Evolutionary conservation across 345 rosid species (phyloP).

Genomic region (rapeseed (Brassica napus)): Da-Ae NC_063443.1:14833001-14833500

Average conservation of each 20-base stretch:
- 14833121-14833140: no score
- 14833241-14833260: background rate
- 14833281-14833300: background rate
- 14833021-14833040: background rate
- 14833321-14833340: background rate
- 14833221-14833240: background rate
- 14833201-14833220: background rate
- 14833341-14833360: background rate
- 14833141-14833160: no score
- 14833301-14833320: background rate
- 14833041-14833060: background rate
- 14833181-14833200: no score
- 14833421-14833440: slow-evolving; percentile 29
- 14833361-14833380: background rate
- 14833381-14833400: slow-evolving; percentile 22
- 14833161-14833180: no score
- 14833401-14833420: slow-evolving; percentile 33
- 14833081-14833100: background rate
- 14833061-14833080: background rate
- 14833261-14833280: no score
- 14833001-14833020: background rate
- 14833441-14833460: slow-evolving; percentile 39
- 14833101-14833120: background rate
- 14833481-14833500: slow-evolving; percentile 2
- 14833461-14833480: background rate